Percentiles rank a stretch among this genome's conserved stretches.
Conservation (phyloP, 352 stramenopile species). For the Elongisporangium undulatum region DNA sequence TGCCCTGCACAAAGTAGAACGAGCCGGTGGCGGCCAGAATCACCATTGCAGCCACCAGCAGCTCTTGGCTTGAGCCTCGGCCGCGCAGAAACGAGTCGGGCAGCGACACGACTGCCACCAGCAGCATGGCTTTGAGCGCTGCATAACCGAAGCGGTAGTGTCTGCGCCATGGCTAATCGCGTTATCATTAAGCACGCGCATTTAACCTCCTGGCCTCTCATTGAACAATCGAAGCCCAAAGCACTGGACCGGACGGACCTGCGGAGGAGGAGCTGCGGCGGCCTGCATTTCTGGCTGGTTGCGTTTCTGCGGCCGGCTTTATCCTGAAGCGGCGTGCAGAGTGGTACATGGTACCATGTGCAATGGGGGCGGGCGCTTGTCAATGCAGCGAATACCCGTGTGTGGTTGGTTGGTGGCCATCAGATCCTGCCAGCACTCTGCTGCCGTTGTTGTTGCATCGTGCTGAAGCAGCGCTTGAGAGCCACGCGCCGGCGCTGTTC, state of each 20-base stretch:
- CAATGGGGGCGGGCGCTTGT: neutral
- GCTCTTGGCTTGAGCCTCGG: neutral
- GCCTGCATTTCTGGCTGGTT: neutral
- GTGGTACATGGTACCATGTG: neutral
- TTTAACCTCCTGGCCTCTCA: neutral
- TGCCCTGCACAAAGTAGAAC: slow-evolving; percentile 28
- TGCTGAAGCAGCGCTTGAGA: neutral
- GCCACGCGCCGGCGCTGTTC: neutral
- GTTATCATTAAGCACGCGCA: neutral
- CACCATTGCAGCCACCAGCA: slow-evolving; percentile 1
- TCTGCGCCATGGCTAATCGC: neutral
- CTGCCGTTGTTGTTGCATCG: neutral
- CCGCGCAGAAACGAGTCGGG: neutral
- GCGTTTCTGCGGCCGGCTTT: neutral
- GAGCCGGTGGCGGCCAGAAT: slow-evolving; percentile 4
- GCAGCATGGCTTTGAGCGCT: slow-evolving; percentile 7
- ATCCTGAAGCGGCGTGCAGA: neutral
- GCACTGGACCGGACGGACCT: neutral
- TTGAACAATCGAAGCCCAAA: neutral
- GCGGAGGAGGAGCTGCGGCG: neutral
- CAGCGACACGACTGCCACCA: slow-evolving; percentile 6
- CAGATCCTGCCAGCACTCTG: neutral
- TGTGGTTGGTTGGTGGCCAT: neutral
- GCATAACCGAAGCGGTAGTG: slow-evolving; percentile 9
- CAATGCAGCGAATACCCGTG: neutral